phyloP scores from a whole-genome alignment of 2,329 filamentous ascomycete species.

The Fonsecaea pugnacius region DNA sequence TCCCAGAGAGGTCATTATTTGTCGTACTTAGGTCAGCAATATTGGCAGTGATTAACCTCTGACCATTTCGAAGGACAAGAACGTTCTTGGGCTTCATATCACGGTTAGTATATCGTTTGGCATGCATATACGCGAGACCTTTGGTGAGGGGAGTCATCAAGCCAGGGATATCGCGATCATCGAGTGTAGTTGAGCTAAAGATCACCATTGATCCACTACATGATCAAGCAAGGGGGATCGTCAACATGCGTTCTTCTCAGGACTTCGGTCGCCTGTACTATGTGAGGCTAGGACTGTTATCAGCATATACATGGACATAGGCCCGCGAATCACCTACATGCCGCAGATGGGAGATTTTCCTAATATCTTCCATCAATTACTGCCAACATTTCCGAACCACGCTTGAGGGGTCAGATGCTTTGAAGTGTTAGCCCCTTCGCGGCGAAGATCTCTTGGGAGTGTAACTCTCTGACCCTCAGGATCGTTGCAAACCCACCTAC shows the following conservation, averaged over 20 bases:
- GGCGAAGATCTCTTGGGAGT: slow-evolving; percentile 1
- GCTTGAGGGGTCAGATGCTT: neutral
- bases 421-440: slow-evolving; percentile 1
- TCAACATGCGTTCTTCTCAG: neutral
- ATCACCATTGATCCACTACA: slow-evolving; percentile 1
- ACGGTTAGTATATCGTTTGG: neutral
- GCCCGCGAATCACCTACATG: neutral
- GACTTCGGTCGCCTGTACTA: neutral
- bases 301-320: neutral
- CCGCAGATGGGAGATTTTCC: neutral
- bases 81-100: neutral
- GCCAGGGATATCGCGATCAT: neutral
- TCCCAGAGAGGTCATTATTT: neutral
- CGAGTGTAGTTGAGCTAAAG: neutral
- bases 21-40: neutral
- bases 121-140: neutral
- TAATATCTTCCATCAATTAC: neutral
- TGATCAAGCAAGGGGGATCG: neutral
- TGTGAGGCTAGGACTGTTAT: neutral
- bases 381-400: neutral
- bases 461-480: neutral
- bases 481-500: neutral
- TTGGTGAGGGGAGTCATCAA: neutral
- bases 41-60: neutral
- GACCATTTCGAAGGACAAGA: neutral